Evolutionary conservation across 2,329 filamentous ascomycete genomes (phyloP).

Genomic region (Penicillium expansum): DNA sequence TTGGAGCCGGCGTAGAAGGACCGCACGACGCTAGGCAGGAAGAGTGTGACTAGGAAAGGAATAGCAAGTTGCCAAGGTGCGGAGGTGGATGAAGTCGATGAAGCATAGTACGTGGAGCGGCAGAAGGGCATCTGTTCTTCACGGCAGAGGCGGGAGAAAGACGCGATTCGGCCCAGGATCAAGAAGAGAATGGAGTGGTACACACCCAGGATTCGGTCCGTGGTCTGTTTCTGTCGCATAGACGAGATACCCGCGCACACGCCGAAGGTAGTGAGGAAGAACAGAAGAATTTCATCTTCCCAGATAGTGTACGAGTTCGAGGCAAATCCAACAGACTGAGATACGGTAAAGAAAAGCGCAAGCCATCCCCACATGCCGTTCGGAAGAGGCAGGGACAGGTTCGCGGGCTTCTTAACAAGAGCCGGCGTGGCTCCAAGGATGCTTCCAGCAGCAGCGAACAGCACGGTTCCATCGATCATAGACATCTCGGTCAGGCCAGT

Average conservation of each 20-base stretch:
- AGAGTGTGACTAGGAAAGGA: slow-evolving; percentile 69
- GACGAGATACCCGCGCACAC: slow-evolving; percentile 71
- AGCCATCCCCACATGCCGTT: slow-evolving; percentile 86
- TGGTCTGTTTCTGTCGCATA: slow-evolving; percentile 64
- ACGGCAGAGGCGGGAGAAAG: slow-evolving; percentile 86
- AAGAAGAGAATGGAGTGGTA: slow-evolving; percentile 86
- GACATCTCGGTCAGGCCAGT: slow-evolving; percentile 29
- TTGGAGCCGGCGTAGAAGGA: slow-evolving; percentile 77
- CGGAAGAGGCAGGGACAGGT: slow-evolving; percentile 58
- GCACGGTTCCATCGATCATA: slow-evolving; percentile 33
- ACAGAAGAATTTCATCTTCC: slow-evolving; percentile 92
- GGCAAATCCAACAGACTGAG: slow-evolving; percentile 88
- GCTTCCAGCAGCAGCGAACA: slow-evolving; percentile 46
- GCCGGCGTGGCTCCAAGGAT: slow-evolving; percentile 44
- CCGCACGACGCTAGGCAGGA: slow-evolving; percentile 75
- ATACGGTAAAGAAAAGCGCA: slow-evolving; percentile 73
- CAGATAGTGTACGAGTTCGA: slow-evolving; percentile 99
- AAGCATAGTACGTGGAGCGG: slow-evolving; percentile 92
- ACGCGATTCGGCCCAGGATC: slow-evolving; percentile 72
- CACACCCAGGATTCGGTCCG: slow-evolving; percentile 71
- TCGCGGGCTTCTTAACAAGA: slow-evolving; percentile 39
- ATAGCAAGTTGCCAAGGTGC: slow-evolving; percentile 84
- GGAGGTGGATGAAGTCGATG: slow-evolving; percentile 85
- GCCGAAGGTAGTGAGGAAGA: slow-evolving; percentile 87
- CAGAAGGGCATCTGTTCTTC: slow-evolving; percentile 99